Percentiles rank a stretch among this genome's conserved stretches.
Evolutionary conservation across 2,329 filamentous ascomycete species (phyloP).

Genomic region (Kalaharituber pfeilii): DNA sequence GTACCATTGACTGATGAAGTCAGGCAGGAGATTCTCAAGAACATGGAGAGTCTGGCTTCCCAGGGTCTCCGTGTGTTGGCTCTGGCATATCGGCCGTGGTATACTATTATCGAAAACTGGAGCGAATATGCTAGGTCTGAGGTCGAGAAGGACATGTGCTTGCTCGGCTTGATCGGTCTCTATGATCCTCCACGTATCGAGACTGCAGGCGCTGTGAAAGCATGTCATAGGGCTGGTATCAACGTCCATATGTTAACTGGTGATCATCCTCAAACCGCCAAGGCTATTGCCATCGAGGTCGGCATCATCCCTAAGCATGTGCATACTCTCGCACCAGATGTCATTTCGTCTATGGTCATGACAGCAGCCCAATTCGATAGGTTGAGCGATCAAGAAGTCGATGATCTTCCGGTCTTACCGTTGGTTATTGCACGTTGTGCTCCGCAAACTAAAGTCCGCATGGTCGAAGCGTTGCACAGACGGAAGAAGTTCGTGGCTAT

Average conservation of each 20-base stretch:
- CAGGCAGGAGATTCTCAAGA: slow-evolving; percentile 40
- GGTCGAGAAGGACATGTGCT: slow-evolving; percentile 51
- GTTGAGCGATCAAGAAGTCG: slow-evolving; percentile 57
- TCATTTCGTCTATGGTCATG: slow-evolving; percentile 54
- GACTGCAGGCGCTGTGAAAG: slow-evolving; percentile 52
- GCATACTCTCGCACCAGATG: slow-evolving; percentile 39
- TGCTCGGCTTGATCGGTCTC: slow-evolving; percentile 68
- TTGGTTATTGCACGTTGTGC: slow-evolving; percentile 71
- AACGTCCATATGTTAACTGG: slow-evolving; percentile 72
- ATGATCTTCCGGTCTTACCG: slow-evolving; percentile 55
- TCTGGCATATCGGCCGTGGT: slow-evolving; percentile 37
- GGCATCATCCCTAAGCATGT: slow-evolving; percentile 54
- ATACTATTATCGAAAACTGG: slow-evolving; percentile 27
- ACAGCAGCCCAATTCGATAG: slow-evolving; percentile 65
- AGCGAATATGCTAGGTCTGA: slow-evolving; percentile 38
- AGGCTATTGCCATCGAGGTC: slow-evolving; percentile 61
- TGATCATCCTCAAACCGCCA: slow-evolving; percentile 61
- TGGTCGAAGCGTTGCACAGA: slow-evolving; percentile 75
- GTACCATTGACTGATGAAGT: slow-evolving; percentile 37
- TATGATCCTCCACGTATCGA: slow-evolving; percentile 75
- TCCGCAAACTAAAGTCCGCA: slow-evolving; percentile 71
- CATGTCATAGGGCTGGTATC: slow-evolving; percentile 57
- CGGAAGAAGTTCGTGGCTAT: slow-evolving; percentile 63
- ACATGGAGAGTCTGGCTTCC: slow-evolving; percentile 50
- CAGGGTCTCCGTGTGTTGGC: slow-evolving; percentile 53